Percentiles rank a stretch among this genome's conserved stretches.
phyloP scores from a whole-genome alignment of 306 rosid genomes.

The Purshia tridentata region DNA sequence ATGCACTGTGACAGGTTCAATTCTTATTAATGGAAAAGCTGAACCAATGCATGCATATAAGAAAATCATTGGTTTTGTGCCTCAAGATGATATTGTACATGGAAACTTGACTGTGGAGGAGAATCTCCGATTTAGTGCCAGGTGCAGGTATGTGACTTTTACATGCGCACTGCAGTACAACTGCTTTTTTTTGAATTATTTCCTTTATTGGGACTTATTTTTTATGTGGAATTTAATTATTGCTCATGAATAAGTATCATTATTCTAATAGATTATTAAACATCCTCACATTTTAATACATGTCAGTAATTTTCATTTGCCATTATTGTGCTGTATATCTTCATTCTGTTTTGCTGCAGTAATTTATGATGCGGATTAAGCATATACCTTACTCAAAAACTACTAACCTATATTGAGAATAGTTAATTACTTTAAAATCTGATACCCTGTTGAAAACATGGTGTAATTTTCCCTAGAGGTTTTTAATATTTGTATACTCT shows the following conservation, averaged over 20 bases:
- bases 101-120: constrained; percentile 90
- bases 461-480: not conserved
- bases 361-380: not conserved
- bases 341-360: not conserved
- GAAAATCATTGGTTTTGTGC: constrained; percentile 79
- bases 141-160: constrained; percentile 63
- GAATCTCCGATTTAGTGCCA: constrained; percentile 82
- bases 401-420: not conserved
- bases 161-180: not conserved
- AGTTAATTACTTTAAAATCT: not conserved
- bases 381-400: not conserved
- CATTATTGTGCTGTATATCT: not conserved
- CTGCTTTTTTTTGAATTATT: not conserved
- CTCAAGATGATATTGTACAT: constrained; percentile 90
- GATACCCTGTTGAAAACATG: not conserved
- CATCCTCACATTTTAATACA: not conserved
- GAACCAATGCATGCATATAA: constrained; percentile 65
- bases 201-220: not conserved
- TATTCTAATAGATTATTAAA: not conserved
- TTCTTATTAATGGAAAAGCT: constrained; percentile 60
- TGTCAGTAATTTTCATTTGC: not conserved
- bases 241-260: not conserved
- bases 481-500: not conserved
- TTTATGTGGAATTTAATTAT: not conserved
- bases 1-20: constrained; percentile 59